These are phyloP conservation scores for Ettlia oleoabundans DNA, from an alignment of 139 green algal genomes.

Conservation along the genomic window DNA sequence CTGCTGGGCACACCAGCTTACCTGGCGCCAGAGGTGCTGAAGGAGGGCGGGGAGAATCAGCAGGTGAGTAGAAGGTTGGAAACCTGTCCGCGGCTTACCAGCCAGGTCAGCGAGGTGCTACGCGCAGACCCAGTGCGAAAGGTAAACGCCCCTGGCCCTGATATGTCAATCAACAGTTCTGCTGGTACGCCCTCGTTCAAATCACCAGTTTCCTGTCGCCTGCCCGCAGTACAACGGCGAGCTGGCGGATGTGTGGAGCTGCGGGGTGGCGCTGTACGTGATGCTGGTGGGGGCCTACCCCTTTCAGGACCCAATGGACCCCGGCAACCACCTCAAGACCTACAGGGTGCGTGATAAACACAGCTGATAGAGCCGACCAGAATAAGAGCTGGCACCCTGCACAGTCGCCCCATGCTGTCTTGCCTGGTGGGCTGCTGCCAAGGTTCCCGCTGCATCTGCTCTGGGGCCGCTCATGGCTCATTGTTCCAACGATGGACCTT, in stretches of 20 bases:
- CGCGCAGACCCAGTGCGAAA: too few relatives aligned
- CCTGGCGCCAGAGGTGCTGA: constrained; percentile 95
- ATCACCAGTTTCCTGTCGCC: neutral
- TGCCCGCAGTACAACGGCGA: constrained; percentile 81
- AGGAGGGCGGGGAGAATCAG: constrained; percentile 63
- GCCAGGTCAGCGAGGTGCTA: neutral
- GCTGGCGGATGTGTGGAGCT: constrained; percentile 96
- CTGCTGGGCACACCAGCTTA: constrained; percentile 99
- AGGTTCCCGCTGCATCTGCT: too few relatives aligned
- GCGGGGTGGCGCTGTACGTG: constrained; percentile 97
- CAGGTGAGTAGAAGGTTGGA: neutral
- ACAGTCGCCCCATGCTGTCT: neutral
- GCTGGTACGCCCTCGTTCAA: too few relatives aligned
- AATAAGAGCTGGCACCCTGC: too few relatives aligned
- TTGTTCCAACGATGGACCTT: neutral
- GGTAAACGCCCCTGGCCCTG: too few relatives aligned
- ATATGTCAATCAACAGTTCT: too few relatives aligned
- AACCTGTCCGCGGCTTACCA: neutral
- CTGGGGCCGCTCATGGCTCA: too few relatives aligned
- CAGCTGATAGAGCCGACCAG: too few relatives aligned
- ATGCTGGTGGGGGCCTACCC: constrained; percentile 98
- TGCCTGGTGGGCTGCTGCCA: too few relatives aligned
- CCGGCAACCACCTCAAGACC: constrained; percentile 94
- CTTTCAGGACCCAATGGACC: constrained; percentile 95
- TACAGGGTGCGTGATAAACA: constrained; percentile 78